These are phyloP conservation scores for Sophora flavescens DNA, from an alignment of 306 rosid species.

Conservation along the genomic window DNA sequence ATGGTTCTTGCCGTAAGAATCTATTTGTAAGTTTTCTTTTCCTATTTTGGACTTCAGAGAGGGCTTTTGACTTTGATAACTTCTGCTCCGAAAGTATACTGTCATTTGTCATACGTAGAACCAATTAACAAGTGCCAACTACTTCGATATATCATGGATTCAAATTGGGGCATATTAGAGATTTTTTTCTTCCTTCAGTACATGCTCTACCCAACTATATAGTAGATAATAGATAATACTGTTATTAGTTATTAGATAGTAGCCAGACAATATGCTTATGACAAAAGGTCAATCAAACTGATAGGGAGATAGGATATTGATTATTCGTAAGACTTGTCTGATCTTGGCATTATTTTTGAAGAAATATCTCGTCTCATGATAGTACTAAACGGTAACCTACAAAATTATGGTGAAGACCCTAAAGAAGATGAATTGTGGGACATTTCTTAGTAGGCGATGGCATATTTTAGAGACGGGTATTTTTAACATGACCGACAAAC, in stretches of 20 bases:
- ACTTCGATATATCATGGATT: background rate
- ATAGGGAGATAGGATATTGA: slow-evolving; percentile 30
- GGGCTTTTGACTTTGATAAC: background rate
- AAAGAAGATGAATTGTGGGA: background rate
- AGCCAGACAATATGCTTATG: background rate
- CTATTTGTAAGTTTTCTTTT: background rate
- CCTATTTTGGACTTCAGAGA: background rate
- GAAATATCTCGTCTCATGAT: slow-evolving; percentile 15
- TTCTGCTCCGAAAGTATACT: background rate
- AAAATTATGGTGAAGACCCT: background rate
- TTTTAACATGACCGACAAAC: background rate
- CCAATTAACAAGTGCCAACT: background rate
- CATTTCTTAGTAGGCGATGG: background rate
- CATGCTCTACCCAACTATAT: background rate
- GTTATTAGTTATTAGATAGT: no score
- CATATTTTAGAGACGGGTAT: no score
- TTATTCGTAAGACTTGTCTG: slow-evolving; percentile 35
- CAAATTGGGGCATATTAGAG: background rate
- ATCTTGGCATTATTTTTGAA: background rate
- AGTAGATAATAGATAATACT: no score
- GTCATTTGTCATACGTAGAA: background rate
- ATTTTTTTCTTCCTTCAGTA: slow-evolving; percentile 30
- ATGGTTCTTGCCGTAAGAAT: background rate
- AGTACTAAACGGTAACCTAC: slow-evolving; percentile 8
- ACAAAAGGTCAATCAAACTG: background rate